Conservation (phyloP, 2,329 filamentous ascomycete species). For the Neobulgaria alba region DNA sequence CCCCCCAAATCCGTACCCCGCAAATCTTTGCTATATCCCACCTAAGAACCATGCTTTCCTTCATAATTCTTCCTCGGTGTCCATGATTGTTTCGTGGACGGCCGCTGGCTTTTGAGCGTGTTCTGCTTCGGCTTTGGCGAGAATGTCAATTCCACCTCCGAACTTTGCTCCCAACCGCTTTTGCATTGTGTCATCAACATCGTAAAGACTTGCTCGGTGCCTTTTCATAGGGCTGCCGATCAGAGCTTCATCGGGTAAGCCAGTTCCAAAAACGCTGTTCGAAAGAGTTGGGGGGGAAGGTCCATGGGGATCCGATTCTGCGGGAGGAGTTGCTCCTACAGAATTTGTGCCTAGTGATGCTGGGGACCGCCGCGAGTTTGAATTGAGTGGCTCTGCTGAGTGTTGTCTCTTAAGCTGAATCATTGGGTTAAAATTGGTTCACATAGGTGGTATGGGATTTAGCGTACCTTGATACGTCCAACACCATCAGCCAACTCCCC, state of each 20-base stretch:
- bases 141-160: conserved; percentile 15
- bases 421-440: conserved; percentile 27
- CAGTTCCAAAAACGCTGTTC: conserved; percentile 35
- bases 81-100: conserved; percentile 10
- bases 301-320: conserved; percentile 28
- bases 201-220: conserved; percentile 55
- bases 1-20: not conserved
- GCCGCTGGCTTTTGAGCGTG: conserved; percentile 17
- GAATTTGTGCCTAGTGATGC: conserved; percentile 37
- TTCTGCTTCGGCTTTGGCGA: conserved; percentile 26
- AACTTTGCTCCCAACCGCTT: conserved; percentile 22
- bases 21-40: not conserved
- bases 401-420: conserved; percentile 70
- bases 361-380: conserved; percentile 36
- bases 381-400: conserved; percentile 58
- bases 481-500: conserved; percentile 74
- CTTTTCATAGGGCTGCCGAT: conserved; percentile 70
- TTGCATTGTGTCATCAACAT: conserved; percentile 32
- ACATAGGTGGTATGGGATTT: no score
- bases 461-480: conserved; percentile 66
- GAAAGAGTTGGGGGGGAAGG: conserved; percentile 26
- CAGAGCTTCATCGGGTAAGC: conserved; percentile 37
- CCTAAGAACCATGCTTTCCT: not conserved
- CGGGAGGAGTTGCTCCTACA: conserved; percentile 34
- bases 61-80: conserved; percentile 26